Percentiles rank a stretch among this genome's conserved stretches.
Conservation (phyloP, 495 filamentous ascomycete genomes). For the Xylaria venustula region DNA sequence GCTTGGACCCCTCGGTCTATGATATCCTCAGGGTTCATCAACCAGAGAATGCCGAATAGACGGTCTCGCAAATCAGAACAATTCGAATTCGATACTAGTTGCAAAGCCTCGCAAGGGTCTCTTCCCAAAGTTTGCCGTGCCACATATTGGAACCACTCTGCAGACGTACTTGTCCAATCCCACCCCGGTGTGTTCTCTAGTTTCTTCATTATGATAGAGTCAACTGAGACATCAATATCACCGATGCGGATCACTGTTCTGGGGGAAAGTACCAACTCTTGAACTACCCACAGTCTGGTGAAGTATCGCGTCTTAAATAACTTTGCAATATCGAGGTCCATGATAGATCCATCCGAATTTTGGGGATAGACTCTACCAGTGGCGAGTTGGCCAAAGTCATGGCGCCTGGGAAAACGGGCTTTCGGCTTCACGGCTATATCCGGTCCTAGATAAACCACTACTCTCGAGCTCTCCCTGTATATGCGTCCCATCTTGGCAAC, state of each 20-base stretch:
- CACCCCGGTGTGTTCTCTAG: background rate
- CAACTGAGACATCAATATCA: slow-evolving; percentile 15
- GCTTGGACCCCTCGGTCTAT: background rate
- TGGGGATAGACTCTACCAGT: background rate
- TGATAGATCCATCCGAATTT: background rate
- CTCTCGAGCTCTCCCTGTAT: slow-evolving; percentile 15
- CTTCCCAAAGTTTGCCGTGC: background rate
- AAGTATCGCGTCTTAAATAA: slow-evolving; percentile 25
- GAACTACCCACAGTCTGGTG: slow-evolving; percentile 29
- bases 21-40: background rate
- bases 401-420: slow-evolving; percentile 3
- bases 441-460: slow-evolving; percentile 28
- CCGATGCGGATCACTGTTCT: slow-evolving; percentile 22
- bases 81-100: slow-evolving; percentile 10
- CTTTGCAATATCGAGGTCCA: background rate
- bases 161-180: background rate
- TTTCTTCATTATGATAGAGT: background rate
- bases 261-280: slow-evolving; percentile 24
- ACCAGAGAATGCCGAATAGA: slow-evolving; percentile 20
- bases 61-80: slow-evolving; percentile 21
- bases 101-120: slow-evolving; percentile 9
- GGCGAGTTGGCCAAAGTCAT: background rate
- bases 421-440: slow-evolving; percentile 4
- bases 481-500: slow-evolving; percentile 23
- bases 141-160: slow-evolving; percentile 10